Evolutionary conservation across 2,329 filamentous ascomycete genomes (phyloP).

Genomic region (Xylaria sp.): DNA sequence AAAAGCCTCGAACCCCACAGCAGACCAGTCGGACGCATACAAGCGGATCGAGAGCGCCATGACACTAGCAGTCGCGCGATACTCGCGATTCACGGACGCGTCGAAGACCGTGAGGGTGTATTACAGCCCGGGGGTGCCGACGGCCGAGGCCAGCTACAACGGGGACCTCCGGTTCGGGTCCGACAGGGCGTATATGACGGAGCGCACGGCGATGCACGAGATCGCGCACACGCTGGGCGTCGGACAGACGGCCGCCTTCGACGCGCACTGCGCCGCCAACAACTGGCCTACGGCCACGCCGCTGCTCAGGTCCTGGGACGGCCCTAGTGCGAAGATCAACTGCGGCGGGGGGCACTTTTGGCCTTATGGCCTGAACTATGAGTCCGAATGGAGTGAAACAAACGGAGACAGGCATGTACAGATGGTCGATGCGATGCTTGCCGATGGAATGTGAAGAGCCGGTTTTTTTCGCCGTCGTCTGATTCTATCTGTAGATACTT

Average conservation of each 20-base stretch:
- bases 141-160: conserved; percentile 58
- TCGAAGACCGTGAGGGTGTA: conserved; percentile 54
- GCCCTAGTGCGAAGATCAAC: conserved; percentile 46
- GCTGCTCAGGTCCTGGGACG: conserved; percentile 57
- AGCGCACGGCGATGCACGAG: conserved; percentile 61
- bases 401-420: conserved; percentile 57
- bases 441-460: conserved; percentile 51
- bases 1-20: conserved; percentile 52
- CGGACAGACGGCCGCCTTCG: conserved; percentile 56
- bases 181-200: conserved; percentile 58
- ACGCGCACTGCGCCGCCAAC: conserved; percentile 52
- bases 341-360: conserved; percentile 54
- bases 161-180: conserved; percentile 59
- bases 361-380: conserved; percentile 55
- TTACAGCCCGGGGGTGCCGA: conserved; percentile 57
- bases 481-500: no score
- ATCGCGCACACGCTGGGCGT: conserved; percentile 60
- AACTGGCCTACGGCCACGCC: conserved; percentile 55
- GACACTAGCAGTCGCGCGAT: conserved; percentile 53
- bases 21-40: conserved; percentile 58
- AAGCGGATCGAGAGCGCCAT: conserved; percentile 56
- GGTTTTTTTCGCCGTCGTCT: not conserved
- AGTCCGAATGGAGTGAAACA: conserved; percentile 57
- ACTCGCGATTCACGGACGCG: conserved; percentile 50
- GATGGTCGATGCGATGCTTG: conserved; percentile 58